Conservation (phyloP, 371 early-diverging fungal species). For the Mortierella sp. region DNA sequence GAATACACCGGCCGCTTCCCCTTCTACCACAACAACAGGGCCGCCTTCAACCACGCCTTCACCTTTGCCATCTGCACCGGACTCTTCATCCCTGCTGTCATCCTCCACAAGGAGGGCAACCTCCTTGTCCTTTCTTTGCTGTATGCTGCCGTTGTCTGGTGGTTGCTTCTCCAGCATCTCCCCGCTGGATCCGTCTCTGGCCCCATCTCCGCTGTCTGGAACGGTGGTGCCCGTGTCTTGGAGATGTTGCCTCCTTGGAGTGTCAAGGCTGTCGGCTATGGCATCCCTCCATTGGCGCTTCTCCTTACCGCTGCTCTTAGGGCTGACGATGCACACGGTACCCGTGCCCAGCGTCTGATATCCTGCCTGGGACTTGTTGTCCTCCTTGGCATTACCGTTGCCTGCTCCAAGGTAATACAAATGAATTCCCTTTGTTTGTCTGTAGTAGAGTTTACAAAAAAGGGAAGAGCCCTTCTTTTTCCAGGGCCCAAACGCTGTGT, state of each 20-base stretch:
- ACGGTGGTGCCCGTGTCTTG: constrained; percentile 35
- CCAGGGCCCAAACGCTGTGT: too few species aligned
- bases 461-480: too few species aligned
- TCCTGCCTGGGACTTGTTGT: constrained; percentile 82
- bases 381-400: constrained; percentile 66
- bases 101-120: constrained; percentile 52
- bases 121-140: constrained; percentile 50
- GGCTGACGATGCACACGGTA: constrained; percentile 68
- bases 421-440: background rate
- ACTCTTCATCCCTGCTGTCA: constrained; percentile 51
- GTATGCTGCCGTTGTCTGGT: constrained; percentile 72
- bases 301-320: constrained; percentile 74
- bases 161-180: constrained; percentile 69
- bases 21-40: constrained; percentile 35
- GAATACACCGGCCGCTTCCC: constrained; percentile 49
- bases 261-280: constrained; percentile 54
- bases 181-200: constrained; percentile 60
- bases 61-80: constrained; percentile 46
- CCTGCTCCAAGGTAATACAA: constrained; percentile 67
- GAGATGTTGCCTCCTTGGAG: constrained; percentile 25
- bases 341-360: constrained; percentile 78
- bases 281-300: constrained; percentile 60
- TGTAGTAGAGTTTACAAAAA: too few species aligned
- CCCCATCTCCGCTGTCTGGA: constrained; percentile 59
- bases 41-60: constrained; percentile 23